Evolutionary conservation across 208 protist genomes (phyloP).

Genomic region (Willaertia magna): DNA sequence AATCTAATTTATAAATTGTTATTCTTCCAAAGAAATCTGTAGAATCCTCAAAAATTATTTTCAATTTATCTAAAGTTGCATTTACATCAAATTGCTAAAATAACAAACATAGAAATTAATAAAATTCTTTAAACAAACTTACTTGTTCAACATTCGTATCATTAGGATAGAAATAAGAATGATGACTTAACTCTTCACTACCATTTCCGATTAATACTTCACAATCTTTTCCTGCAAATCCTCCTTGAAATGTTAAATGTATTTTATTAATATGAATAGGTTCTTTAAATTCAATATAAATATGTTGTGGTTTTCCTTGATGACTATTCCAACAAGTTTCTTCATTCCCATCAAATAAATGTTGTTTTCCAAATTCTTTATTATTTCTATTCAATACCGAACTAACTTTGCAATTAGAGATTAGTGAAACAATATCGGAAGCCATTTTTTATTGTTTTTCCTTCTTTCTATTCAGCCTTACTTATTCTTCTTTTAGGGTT

Average conservation of each 20-base stretch:
- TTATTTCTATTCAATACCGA: constrained; percentile 30
- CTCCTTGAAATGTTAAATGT: constrained; percentile 29
- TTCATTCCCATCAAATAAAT: constrained; percentile 23
- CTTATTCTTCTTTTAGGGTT: too few species aligned
- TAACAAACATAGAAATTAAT: neutral
- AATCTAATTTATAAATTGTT: constrained; percentile 5
- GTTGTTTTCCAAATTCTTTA: constrained; percentile 29
- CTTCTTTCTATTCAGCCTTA: too few species aligned
- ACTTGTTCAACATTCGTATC: neutral
- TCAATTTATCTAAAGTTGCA: neutral
- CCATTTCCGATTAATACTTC: neutral
- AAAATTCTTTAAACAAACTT: neutral
- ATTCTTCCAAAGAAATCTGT: constrained; percentile 4
- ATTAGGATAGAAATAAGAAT: neutral
- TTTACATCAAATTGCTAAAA: neutral
- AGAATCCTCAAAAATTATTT: neutral
- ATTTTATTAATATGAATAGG: constrained; percentile 3
- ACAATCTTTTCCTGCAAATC: constrained; percentile 27
- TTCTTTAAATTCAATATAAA: constrained; percentile 22
- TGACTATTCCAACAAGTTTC: constrained; percentile 38
- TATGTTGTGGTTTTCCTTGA: constrained; percentile 24
- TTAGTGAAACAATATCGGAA: neutral
- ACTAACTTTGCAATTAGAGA: constrained; percentile 13
- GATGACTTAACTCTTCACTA: neutral
- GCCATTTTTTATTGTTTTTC: too few species aligned